Conservation (phyloP, 371 early-diverging fungal genomes). For the Mortierella sp. region DNA sequence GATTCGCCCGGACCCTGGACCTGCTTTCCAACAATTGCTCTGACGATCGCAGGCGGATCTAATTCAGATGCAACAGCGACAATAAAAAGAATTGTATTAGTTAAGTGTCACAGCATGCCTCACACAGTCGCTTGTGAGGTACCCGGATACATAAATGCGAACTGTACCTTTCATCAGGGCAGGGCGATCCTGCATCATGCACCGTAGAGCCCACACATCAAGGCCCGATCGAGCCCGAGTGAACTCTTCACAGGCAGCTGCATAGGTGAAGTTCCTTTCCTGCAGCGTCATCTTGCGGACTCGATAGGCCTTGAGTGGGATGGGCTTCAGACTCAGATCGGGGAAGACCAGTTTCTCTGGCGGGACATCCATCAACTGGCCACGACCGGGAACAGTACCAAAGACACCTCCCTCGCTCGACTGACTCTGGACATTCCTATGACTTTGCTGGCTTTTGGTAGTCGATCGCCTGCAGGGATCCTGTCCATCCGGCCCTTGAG, state of each 20-base stretch:
- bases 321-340: conserved; percentile 43
- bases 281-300: conserved; percentile 38
- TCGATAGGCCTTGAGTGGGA: conserved; percentile 41
- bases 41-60: conserved; percentile 46
- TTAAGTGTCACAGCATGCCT: neutral
- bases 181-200: conserved; percentile 52
- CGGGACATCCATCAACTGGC: conserved; percentile 11
- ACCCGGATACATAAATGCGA: too few species aligned
- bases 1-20: neutral
- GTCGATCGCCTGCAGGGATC: conserved; percentile 15
- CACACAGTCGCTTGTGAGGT: neutral
- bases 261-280: conserved; percentile 37
- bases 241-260: conserved; percentile 43
- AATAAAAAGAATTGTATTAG: too few species aligned
- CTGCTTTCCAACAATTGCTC: conserved; percentile 30
- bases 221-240: conserved; percentile 42
- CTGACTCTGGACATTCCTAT: conserved; percentile 8
- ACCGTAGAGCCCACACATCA: conserved; percentile 46
- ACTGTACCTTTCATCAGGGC: conserved; percentile 45
- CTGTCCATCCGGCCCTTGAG: neutral
- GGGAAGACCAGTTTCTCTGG: conserved; percentile 41
- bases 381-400: conserved; percentile 31
- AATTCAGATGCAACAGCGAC: neutral
- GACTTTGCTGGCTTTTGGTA: conserved; percentile 20
- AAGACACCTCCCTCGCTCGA: conserved; percentile 17